Evolutionary conservation across 2,329 filamentous ascomycete genomes (phyloP).

Genomic region (Penicillium sp.): DNA sequence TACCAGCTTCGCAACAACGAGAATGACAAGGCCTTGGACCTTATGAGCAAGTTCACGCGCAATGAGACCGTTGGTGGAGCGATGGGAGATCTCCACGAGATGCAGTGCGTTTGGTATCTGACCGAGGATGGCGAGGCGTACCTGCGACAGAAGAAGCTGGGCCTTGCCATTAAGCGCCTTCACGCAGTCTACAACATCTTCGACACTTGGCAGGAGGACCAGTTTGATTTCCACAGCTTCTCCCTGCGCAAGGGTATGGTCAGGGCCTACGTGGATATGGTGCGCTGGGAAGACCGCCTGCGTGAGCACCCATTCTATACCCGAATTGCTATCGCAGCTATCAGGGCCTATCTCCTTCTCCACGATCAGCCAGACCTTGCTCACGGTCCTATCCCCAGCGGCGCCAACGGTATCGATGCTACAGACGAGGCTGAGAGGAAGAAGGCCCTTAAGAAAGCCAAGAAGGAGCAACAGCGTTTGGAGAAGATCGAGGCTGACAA

Average conservation of each 20-base stretch:
- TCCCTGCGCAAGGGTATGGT: constrained; percentile 96
- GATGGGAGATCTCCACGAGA: constrained; percentile 85
- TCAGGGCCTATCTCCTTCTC: constrained; percentile 73
- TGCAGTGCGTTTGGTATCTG: constrained; percentile 97
- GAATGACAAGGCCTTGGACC: constrained; percentile 77
- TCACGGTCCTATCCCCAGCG: constrained; percentile 57
- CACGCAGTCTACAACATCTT: constrained; percentile 87
- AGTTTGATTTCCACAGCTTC: constrained; percentile 98
- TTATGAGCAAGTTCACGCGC: constrained; percentile 88
- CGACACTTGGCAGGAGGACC: constrained; percentile 95
- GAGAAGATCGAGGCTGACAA: constrained; percentile 77
- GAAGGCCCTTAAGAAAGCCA: constrained; percentile 85
- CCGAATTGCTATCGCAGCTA: constrained; percentile 72
- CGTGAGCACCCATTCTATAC: constrained; percentile 92
- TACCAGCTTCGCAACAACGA: constrained; percentile 92
- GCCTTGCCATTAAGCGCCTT: constrained; percentile 86
- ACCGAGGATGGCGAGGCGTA: constrained; percentile 92
- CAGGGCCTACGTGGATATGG: constrained; percentile 89
- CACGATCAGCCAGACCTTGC: constrained; percentile 66
- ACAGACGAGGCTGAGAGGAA: constrained; percentile 63
- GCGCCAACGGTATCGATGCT: constrained; percentile 48
- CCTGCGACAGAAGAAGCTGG: constrained; percentile 72
- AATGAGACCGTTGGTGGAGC: constrained; percentile 85
- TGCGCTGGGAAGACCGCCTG: constrained; percentile 88
- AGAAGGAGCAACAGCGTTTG: constrained; percentile 68